phyloP scores from a whole-genome alignment of 208 protist species.

The Crithidia fasciculata region DNA sequence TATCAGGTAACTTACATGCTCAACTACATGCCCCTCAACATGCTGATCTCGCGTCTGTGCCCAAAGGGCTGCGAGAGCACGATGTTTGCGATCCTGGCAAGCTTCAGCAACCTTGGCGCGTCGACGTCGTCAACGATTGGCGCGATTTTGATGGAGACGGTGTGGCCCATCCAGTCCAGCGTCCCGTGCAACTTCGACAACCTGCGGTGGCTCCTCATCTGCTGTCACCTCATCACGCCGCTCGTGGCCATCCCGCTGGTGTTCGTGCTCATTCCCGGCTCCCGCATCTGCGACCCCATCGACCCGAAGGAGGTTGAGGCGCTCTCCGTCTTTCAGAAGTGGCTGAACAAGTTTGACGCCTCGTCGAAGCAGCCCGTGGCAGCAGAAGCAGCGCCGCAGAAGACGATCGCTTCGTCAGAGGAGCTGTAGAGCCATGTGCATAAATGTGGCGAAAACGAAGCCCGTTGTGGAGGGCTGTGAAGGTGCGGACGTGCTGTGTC shows the following conservation, averaged over 20 bases:
- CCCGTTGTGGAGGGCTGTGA: background rate
- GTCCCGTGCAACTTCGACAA: constrained; percentile 75
- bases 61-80: constrained; percentile 76
- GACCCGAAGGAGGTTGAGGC: constrained; percentile 31
- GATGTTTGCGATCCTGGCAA: constrained; percentile 79
- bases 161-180: constrained; percentile 45
- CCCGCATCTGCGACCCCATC: constrained; percentile 60
- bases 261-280: constrained; percentile 61
- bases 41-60: constrained; percentile 83
- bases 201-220: constrained; percentile 57
- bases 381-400: background rate
- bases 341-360: background rate
- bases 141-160: constrained; percentile 58
- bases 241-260: constrained; percentile 55
- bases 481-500: no score
- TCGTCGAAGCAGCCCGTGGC: background rate
- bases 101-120: constrained; percentile 74
- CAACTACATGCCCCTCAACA: constrained; percentile 73
- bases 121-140: constrained; percentile 57
- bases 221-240: constrained; percentile 54
- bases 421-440: background rate
- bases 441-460: no score
- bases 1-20: constrained; percentile 68
- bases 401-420: background rate
- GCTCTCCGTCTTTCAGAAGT: constrained; percentile 5